Evolutionary conservation across 1,284 basidiomycete genomes (phyloP), one percentile per base, ranked within the genome.

Genomic region (Sporisorium scitamineum): DNA sequence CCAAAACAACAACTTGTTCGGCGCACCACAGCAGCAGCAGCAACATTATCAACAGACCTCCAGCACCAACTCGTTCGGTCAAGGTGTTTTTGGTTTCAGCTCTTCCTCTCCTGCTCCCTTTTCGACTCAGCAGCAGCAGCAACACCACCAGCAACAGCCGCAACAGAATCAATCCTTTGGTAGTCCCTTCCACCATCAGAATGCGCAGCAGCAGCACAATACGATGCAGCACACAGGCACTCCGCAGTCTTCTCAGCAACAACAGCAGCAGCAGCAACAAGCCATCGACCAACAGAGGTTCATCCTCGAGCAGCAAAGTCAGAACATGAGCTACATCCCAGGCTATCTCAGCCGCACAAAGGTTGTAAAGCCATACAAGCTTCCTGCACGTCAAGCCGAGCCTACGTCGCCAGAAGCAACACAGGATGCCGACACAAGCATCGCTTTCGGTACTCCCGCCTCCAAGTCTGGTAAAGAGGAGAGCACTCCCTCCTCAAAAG

Each of bases 381-480:
- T 71, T 24, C 74, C 69, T n/a, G 61, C 70, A 7, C 74, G 74
- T 32, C 74, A 76, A 55, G 22, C 48, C 3, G 74, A 76, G 47
- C 74, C 69, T 7, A 61, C 57, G 18, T 76, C 74, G 3, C 74
- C 74, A 2, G 74, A 76, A 29, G 61, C 69, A 5, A 45, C 54
- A 16, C 73, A 71, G 37, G 74, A 76, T 29, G 69, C 69, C 29
- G 74, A 76, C 26, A 60, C 65, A 18, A 72, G 69, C 59, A 64
- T 68, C 34, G 59, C 61, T 10, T 77, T 77, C n/a, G 70, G 75
- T 32, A 81, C 80, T 3, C 79, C 80, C 24, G 61, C 76, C 26
- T 70, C 69, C 55, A 65, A 78, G 44, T 70, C 76, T 0, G 64
- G 59, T 24, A 77, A 78, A 26, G 77, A 80, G 22, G 70, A 69